Evolutionary conservation across 2,329 filamentous ascomycete species (phyloP), one percentile per base, ranked within the genome.

Genomic region (Penicillium hesseltinei): DNA sequence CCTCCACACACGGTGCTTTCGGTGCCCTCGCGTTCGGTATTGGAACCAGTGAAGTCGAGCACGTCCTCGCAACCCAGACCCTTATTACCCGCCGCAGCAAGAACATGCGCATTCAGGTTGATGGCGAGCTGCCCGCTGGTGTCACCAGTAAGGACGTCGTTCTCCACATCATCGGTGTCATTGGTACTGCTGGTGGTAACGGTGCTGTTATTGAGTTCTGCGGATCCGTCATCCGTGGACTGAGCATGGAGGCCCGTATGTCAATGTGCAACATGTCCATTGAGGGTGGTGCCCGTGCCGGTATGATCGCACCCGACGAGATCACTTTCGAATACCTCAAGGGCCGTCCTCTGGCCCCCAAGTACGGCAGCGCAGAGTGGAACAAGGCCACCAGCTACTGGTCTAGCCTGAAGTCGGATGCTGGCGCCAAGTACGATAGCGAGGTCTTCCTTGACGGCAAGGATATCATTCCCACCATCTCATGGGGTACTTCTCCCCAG

Each of bases 251-350:
- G 78, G 94, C 93, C 43, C 87, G 94, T 66, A 97, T 99, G 94
- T 97, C 92, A 62, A 96, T 99, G 74, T 97, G 94, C 82, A 99
- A 99, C 81, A 97, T 97, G 94, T 92, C 92, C 15, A 97, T 97
- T 67, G 94, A 99, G 81, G 94, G 84, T 66, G 94, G 94, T 77
- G 94, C 94, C 47, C 85, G 94, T 78, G 93, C 93, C 59, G 94
- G 94, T 65, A 96, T 99, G 92, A 88, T 99, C 58, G 94, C 94
- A 10, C 94, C 94, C 5, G 94, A 99, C 71, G 88, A 97, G 71
- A 89, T 82, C 57, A 97, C 94, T 29, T 96, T 96, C 68, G 91
- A 96, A 65, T 99, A 97, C 73, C 88, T 99, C 69, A 94, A 94
- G 81, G 91, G 89, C 67, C 87, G 88, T 62, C 94, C 94, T 39